phyloP scores from a whole-genome alignment of 2,329 filamentous ascomycete genomes.

The Chaetomium olivaceum region DNA sequence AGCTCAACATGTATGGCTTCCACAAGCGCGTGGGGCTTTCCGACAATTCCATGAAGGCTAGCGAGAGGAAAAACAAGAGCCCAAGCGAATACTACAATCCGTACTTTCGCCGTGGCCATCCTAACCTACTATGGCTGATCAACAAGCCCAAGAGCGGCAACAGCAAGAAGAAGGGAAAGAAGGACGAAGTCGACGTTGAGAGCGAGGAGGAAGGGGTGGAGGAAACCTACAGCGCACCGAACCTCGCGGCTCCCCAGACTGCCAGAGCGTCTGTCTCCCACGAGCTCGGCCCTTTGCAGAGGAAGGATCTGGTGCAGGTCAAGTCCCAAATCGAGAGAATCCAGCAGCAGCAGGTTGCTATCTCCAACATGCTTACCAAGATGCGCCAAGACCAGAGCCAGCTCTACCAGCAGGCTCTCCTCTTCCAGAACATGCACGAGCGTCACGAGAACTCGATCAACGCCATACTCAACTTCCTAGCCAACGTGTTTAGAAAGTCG shows the following conservation, averaged over 20 bases:
- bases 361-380: slow-evolving; percentile 77
- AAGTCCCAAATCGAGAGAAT: slow-evolving; percentile 79
- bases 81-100: slow-evolving; percentile 98
- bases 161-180: slow-evolving; percentile 58
- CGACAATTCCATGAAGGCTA: slow-evolving; percentile 96
- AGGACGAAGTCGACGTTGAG: slow-evolving; percentile 67
- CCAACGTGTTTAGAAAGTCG: slow-evolving; percentile 93
- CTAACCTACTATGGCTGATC: slow-evolving; percentile 92
- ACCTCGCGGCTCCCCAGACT: slow-evolving; percentile 20
- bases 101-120: slow-evolving; percentile 90
- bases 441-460: slow-evolving; percentile 99
- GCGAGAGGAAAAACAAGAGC: slow-evolving; percentile 95
- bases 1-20: slow-evolving; percentile 97
- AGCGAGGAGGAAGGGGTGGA: slow-evolving; percentile 65
- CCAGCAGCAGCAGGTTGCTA: slow-evolving; percentile 82
- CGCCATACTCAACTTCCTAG: slow-evolving; percentile 94
- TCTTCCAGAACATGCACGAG: slow-evolving; percentile 88
- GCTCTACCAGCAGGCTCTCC: slow-evolving; percentile 81
- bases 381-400: slow-evolving; percentile 84
- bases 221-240: slow-evolving; percentile 40
- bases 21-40: slow-evolving; percentile 93
- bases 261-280: slow-evolving; percentile 34
- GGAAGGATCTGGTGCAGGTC: slow-evolving; percentile 75
- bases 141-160: slow-evolving; percentile 84
- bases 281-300: slow-evolving; percentile 53